Base-by-base conservation (phyloP, 352 stramenopile genomes). In the Detonula confervacea region DNA sequence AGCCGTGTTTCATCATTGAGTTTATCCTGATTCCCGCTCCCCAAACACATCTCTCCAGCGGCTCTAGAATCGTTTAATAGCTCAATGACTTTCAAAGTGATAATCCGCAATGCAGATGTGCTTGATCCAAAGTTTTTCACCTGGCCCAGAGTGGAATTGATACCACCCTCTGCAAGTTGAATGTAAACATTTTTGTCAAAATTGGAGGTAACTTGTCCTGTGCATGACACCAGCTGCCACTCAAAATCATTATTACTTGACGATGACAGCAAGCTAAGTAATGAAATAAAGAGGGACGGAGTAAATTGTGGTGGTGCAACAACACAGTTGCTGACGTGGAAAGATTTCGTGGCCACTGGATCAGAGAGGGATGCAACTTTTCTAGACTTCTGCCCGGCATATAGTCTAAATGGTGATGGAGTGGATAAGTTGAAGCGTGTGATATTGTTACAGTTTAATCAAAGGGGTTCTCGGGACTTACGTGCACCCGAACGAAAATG, bases 81-180 rank as follows among this genome's bases (percentile, higher is more conserved):
- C 0, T 83, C 78, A 66, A 86, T 68, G 20, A 80, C 56, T 73
- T 83, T 82, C 46, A 86, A 82, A 56, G 62, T 67, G 20, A 86
- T 83, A 14, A 81, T 57, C 24, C 78, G 51, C 52, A 86, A 57
- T 54, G 65, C 54, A 76, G 66, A 73, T 37, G 69, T 57, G 49
- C 33, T 62, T 47, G 73, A 77, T 62, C 69, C 61, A 22, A 65
- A 20, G 39, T 63, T 56, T 61, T 73, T 51, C n/a, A 59, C 20
- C 35, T 72, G 46, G 39, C 24, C 37, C 16, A 82, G 60, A 37
- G 51, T 57, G 35, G 33, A 62, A 25, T 46, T 63, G 18, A 86
- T 83, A 25, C 59, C 47, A 37, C 60, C 37, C 55, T 30, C 68
- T n/a, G 33, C 60, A 75, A 73, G 64, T 39, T 74, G 16, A 3